A percentile compares a stretch with the other conserved stretches of the same genome.
Conservation (phyloP, 2,329 filamentous ascomycete genomes). For the Fonsecaea pugnacius region DNA sequence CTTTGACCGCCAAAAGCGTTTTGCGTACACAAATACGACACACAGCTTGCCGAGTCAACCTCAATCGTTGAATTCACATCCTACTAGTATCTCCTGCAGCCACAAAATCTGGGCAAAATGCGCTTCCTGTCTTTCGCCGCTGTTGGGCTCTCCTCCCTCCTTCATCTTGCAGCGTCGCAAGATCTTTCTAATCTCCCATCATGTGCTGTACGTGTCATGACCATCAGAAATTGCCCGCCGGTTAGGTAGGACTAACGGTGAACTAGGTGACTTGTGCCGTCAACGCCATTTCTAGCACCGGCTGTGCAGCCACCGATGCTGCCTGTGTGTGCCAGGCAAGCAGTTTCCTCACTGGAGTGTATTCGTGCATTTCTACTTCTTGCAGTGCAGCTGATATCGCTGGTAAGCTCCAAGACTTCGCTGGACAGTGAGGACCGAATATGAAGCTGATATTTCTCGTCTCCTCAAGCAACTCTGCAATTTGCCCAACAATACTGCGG, state of each 20-base stretch:
- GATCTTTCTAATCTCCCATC: constrained; percentile 23
- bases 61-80: neutral
- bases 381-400: constrained; percentile 27
- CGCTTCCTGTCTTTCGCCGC: constrained; percentile 22
- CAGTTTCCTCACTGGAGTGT: constrained; percentile 26
- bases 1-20: neutral
- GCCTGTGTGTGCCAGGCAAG: constrained; percentile 26
- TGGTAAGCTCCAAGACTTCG: constrained; percentile 17
- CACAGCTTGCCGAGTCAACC: neutral
- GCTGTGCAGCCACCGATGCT: constrained; percentile 28
- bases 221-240: neutral
- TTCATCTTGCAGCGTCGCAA: constrained; percentile 27
- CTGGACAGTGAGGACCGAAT: neutral
- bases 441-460: neutral
- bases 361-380: constrained; percentile 25
- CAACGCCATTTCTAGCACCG: constrained; percentile 27
- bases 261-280: constrained; percentile 22
- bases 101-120: constrained; percentile 18
- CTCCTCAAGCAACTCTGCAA: constrained; percentile 26
- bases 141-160: constrained; percentile 22
- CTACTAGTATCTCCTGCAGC: neutral
- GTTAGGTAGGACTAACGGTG: neutral
- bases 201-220: constrained; percentile 25
- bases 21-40: neutral
- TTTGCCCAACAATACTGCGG: constrained; percentile 29